Evolutionary conservation across 106 monocot species (phyloP).

Genomic region (Platanthera guangdongensis): DNA sequence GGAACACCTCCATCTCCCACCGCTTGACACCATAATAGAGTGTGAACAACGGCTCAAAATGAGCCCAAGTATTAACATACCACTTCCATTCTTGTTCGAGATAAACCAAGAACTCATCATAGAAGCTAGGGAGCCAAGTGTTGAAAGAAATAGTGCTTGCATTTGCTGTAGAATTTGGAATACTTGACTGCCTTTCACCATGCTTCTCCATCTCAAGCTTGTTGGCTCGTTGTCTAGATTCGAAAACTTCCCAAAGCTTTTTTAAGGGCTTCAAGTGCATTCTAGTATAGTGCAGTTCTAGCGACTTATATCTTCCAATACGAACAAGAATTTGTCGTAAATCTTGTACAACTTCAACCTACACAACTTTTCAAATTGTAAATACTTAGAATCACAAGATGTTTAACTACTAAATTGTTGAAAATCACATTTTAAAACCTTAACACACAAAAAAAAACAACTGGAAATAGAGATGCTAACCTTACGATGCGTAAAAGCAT

Average conservation of each 20-base stretch:
- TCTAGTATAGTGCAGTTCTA: conserved; percentile 79
- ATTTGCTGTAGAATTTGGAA: conserved; percentile 17
- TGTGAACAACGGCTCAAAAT: neutral
- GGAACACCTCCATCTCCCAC: too few relatives aligned
- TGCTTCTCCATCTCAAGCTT: conserved; percentile 51
- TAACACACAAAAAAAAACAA: neutral
- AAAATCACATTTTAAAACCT: neutral
- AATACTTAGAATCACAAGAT: neutral
- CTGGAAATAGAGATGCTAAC: conserved; percentile 16
- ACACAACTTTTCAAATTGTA: neutral
- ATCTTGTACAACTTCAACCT: conserved; percentile 97
- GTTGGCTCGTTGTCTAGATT: conserved; percentile 38
- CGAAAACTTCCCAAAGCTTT: conserved; percentile 94
- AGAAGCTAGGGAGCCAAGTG: conserved; percentile 92
- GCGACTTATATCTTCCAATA: conserved; percentile 77
- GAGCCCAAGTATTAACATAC: conserved; percentile 24
- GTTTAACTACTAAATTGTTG: neutral
- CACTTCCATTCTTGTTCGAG: conserved; percentile 99
- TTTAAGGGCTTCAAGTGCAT: conserved; percentile 75
- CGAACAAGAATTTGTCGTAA: conserved; percentile 76
- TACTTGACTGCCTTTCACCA: conserved; percentile 23
- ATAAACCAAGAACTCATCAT: conserved; percentile 86
- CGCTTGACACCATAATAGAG: too few relatives aligned
- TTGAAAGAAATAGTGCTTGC: conserved; percentile 43
- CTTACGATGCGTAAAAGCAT: conserved; percentile 83